Evolutionary conservation across 2,329 filamentous ascomycete species (phyloP), one percentile per base, ranked within the genome.

Genomic region (Dactylellina haptotyla): DNA sequence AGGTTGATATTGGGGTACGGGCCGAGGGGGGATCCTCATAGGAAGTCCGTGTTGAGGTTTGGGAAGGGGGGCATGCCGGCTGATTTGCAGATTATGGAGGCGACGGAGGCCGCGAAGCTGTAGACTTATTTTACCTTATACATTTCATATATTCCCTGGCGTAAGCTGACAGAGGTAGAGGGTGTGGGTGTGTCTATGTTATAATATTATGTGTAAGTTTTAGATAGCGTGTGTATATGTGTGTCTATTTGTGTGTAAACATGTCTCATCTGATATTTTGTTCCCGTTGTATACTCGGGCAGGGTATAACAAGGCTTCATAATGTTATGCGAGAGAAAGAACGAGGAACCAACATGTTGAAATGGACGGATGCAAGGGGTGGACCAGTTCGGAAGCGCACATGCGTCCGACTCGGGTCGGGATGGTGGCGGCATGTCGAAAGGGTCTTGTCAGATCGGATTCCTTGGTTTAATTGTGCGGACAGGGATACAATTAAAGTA

Each of bases 1-100:
- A 69, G 85, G 57, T 77, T 83, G 9, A 84, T 89, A 1, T 77
- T 90, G 39, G 85, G 81, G 0, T 78, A 90, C n/a, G 82, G 79
- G 1, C 81, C 85, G 54, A 83, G 83, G 0, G 88, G 88, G 0
- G 88, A 89, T 75, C 82, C 80, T 79, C 84, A 87, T 76, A 83
- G 83, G n/a, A 86, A 89, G 5, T 84, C 89, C 14, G 75, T 89
- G 74, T 84, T 87, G 2, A 81, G 80, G 57, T 87, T 88, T 78
- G 79, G 75, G 4, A 85, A 83, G 78, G 84, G 81, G 0, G 85
- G 84, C 14, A 64, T 75, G 0, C 85, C 86, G 20, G 81, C 80
- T 46, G 80, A 86, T 66, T 82, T 88, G 1, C 85, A 88, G 79
- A 82, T 89, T 1, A 79, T 83, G 67, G 75, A 76, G 66, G 81